Evolutionary conservation across 2,329 filamentous ascomycete genomes (phyloP).

Genomic region (Stylonectria norvegica): DNA sequence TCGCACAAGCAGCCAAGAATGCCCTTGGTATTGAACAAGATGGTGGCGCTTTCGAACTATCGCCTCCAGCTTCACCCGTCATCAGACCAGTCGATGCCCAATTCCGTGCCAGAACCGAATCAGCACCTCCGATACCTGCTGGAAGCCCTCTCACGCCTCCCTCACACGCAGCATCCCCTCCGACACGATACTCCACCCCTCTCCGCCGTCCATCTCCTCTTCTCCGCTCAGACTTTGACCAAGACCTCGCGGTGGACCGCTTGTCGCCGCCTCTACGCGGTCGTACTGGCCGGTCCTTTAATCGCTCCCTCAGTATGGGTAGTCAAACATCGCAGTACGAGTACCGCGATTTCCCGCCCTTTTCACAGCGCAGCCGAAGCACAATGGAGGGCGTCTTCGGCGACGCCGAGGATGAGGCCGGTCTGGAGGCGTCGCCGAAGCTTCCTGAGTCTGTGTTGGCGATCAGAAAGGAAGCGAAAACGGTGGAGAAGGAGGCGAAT

Average conservation of each 20-base stretch:
- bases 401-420: slow-evolving; percentile 23
- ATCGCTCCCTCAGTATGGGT: slow-evolving; percentile 35
- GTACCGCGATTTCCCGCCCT: slow-evolving; percentile 35
- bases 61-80: slow-evolving; percentile 31
- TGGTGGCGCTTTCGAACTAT: slow-evolving; percentile 9
- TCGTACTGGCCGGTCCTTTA: slow-evolving; percentile 29
- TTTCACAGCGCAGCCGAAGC: slow-evolving; percentile 35
- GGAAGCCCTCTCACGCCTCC: slow-evolving; percentile 23
- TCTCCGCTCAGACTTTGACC: slow-evolving; percentile 35
- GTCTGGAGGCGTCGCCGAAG: slow-evolving; percentile 29
- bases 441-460: slow-evolving; percentile 34
- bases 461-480: slow-evolving; percentile 25
- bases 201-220: slow-evolving; percentile 31
- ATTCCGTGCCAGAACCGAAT: slow-evolving; percentile 23
- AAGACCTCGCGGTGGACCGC: slow-evolving; percentile 37
- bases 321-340: slow-evolving; percentile 31
- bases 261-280: slow-evolving; percentile 35
- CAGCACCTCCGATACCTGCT: slow-evolving; percentile 22
- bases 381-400: slow-evolving; percentile 22
- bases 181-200: slow-evolving; percentile 29
- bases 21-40: slow-evolving; percentile 34
- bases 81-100: slow-evolving; percentile 28
- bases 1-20: slow-evolving; percentile 23
- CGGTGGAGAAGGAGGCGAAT: slow-evolving; percentile 15
- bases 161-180: slow-evolving; percentile 27